Percentiles rank a stretch among this genome's conserved stretches.
These are phyloP conservation scores for Coemansia sp. DNA, from an alignment of 192 early-diverging fungal species.

Conservation along the genomic window DNA sequence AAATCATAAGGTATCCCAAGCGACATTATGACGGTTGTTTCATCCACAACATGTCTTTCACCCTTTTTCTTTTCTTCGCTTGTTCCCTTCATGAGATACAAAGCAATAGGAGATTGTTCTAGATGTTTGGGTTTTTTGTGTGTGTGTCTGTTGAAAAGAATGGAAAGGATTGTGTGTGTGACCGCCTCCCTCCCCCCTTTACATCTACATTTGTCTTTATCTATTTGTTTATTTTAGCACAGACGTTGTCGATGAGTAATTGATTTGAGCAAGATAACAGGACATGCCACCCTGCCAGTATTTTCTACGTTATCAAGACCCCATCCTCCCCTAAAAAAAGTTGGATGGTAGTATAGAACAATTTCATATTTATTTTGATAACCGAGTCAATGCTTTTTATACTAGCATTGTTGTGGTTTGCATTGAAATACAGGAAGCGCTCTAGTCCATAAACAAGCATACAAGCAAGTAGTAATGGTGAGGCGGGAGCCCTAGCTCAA, in stretches of 20 bases:
- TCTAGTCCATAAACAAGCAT: no score
- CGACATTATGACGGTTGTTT: no score
- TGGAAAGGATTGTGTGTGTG: background rate
- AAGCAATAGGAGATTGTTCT: no score
- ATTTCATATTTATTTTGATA: background rate
- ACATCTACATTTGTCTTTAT: background rate
- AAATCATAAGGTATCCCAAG: no score
- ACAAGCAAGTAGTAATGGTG: background rate
- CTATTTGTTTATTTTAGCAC: background rate
- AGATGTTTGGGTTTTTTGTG: no score
- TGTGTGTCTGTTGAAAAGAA: no score
- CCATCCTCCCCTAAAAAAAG: background rate
- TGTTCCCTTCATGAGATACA: no score
- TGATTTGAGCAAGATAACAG: slow-evolving; percentile 4
- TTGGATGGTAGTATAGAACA: background rate
- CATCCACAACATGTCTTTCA: no score
- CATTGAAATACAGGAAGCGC: no score
- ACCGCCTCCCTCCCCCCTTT: background rate
- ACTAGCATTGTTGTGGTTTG: background rate
- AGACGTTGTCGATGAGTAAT: background rate
- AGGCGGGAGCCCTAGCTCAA: background rate
- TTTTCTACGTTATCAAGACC: slow-evolving; percentile 3
- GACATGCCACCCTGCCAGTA: background rate
- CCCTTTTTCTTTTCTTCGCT: no score
- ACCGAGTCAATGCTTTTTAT: slow-evolving; percentile 1